Evolutionary conservation across 2,329 filamentous ascomycete genomes (phyloP).

Genomic region (Didymellaceae sp.): DNA sequence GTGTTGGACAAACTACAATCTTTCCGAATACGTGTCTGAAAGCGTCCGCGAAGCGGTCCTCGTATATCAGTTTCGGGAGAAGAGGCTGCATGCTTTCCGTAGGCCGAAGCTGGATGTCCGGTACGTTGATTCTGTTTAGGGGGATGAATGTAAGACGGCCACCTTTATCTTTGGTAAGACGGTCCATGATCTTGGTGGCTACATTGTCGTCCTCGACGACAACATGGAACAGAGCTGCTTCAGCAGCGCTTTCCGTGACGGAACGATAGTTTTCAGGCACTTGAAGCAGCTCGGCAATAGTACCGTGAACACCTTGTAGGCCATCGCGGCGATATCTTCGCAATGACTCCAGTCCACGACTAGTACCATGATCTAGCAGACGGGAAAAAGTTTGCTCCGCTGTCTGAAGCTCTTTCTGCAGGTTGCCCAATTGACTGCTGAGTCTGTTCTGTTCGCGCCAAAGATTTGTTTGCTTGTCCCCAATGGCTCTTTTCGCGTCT

Average conservation of each 20-base stretch:
- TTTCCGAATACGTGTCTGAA: slow-evolving; percentile 96
- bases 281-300: slow-evolving; percentile 88
- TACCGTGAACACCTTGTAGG: slow-evolving; percentile 88
- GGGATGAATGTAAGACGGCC: slow-evolving; percentile 96
- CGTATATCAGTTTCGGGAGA: slow-evolving; percentile 82
- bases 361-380: slow-evolving; percentile 88
- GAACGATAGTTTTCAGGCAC: slow-evolving; percentile 85
- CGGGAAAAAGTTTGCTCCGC: slow-evolving; percentile 80
- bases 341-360: slow-evolving; percentile 84
- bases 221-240: slow-evolving; percentile 92
- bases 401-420: slow-evolving; percentile 75
- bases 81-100: slow-evolving; percentile 88
- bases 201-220: slow-evolving; percentile 92
- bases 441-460: slow-evolving; percentile 90
- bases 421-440: slow-evolving; percentile 76
- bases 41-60: slow-evolving; percentile 77
- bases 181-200: slow-evolving; percentile 79
- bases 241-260: slow-evolving; percentile 91
- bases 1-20: slow-evolving; percentile 89
- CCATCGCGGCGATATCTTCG: slow-evolving; percentile 80
- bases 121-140: slow-evolving; percentile 77
- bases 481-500: slow-evolving; percentile 77
- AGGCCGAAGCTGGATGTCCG: slow-evolving; percentile 77
- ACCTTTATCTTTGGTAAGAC: slow-evolving; percentile 77
- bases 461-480: slow-evolving; percentile 85